Evolutionary conservation across 306 rosid genomes (phyloP).

Genomic region (Canavalia gladiata): DNA sequence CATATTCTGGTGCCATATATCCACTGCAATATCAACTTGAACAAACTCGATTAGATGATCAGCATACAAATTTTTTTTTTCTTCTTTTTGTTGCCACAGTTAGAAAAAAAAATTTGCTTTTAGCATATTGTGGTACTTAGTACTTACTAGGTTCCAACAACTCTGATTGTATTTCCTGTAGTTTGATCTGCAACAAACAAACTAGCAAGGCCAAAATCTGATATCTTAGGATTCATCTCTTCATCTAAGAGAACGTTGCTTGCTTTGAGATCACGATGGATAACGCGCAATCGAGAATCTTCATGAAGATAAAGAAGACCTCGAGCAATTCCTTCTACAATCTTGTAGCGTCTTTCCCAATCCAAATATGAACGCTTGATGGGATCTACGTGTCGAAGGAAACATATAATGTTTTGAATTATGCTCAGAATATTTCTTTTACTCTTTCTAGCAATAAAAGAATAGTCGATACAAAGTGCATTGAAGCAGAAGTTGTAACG

Average conservation of each 20-base stretch:
- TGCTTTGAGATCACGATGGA: conserved; percentile 43
- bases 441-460: background rate
- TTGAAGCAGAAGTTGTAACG: background rate
- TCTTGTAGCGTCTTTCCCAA: conserved; percentile 51
- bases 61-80: background rate
- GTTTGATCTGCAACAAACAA: conserved; percentile 45
- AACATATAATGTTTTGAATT: background rate
- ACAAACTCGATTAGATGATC: background rate
- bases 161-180: conserved; percentile 39
- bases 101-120: background rate
- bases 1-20: conserved; percentile 17
- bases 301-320: conserved; percentile 57
- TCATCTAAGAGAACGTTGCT: conserved; percentile 54
- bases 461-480: background rate
- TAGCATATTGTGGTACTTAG: conserved; percentile 31
- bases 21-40: background rate
- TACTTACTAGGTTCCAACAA: conserved; percentile 58
- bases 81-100: background rate
- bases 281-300: conserved; percentile 49
- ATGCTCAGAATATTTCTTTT: background rate
- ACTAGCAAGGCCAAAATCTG: conserved; percentile 61
- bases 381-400: conserved; percentile 46
- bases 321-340: conserved; percentile 48
- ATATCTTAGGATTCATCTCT: conserved; percentile 50
- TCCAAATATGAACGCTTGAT: conserved; percentile 18